Conservation (phyloP, 176 grass and related monocot species). For the Rhynchospora tenuis region DNA sequence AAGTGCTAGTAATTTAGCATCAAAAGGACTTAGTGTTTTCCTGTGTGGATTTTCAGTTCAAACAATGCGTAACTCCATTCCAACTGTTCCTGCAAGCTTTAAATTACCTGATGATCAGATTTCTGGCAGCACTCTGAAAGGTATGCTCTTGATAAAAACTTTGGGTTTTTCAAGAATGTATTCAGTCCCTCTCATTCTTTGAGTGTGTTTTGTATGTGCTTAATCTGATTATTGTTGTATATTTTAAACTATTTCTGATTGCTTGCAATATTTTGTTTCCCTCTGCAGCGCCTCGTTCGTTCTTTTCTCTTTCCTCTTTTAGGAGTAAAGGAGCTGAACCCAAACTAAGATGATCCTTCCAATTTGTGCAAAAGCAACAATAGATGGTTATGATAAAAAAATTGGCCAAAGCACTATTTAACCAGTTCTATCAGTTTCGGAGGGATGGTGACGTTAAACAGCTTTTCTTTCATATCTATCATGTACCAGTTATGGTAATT, state of each 20-base stretch:
- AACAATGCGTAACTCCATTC: slow-evolving; percentile 75
- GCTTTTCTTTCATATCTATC: slow-evolving; percentile 5
- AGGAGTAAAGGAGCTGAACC: slow-evolving; percentile 86
- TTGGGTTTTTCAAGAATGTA: slow-evolving; percentile 20
- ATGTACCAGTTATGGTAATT: slow-evolving; percentile 4
- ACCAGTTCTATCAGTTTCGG: background rate
- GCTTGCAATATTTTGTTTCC: slow-evolving; percentile 15
- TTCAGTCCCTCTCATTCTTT: background rate
- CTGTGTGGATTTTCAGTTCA: slow-evolving; percentile 60
- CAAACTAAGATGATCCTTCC: slow-evolving; percentile 63
- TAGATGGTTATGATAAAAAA: slow-evolving; percentile 23
- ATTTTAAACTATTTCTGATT: slow-evolving; percentile 5
- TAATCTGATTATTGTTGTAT: slow-evolving; percentile 3
- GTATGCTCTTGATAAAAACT: slow-evolving; percentile 33
- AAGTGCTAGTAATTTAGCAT: background rate
- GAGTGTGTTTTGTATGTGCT: background rate
- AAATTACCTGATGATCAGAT: slow-evolving; percentile 88
- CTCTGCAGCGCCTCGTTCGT: slow-evolving; percentile 83
- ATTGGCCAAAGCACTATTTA: slow-evolving; percentile 12
- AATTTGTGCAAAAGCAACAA: slow-evolving; percentile 16
- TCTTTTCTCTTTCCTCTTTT: slow-evolving; percentile 85
- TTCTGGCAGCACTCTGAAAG: slow-evolving; percentile 78
- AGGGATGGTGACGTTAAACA: background rate
- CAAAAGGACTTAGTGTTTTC: background rate
- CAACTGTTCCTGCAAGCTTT: slow-evolving; percentile 72